Evolutionary conservation across 192 early-diverging fungal species (phyloP).

Genomic region (Irineochytrium annulatum): DNA sequence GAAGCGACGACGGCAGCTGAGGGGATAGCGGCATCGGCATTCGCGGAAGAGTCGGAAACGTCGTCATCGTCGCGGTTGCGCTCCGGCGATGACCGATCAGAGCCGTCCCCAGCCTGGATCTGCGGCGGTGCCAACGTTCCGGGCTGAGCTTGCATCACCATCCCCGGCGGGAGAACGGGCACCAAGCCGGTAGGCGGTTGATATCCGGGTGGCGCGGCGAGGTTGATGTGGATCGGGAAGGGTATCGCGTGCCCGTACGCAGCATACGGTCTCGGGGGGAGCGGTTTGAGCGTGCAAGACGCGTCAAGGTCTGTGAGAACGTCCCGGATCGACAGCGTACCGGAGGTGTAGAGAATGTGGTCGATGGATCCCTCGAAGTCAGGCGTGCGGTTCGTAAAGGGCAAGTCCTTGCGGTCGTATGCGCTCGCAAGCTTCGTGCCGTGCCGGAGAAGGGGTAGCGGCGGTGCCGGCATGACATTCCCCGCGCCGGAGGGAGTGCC

Average conservation of each 20-base stretch:
- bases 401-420: constrained; percentile 32
- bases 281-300: constrained; percentile 13
- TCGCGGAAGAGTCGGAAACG: neutral
- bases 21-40: neutral
- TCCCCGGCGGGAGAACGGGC: no score
- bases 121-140: no score
- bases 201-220: no score
- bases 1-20: no score
- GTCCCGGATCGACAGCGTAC: constrained; percentile 35
- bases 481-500: neutral
- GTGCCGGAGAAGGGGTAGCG: constrained; percentile 13
- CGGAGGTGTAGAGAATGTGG: constrained; percentile 44
- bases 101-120: neutral
- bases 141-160: no score
- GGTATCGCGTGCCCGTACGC: neutral
- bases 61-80: neutral
- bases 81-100: neutral
- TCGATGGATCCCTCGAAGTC: constrained; percentile 44
- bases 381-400: constrained; percentile 43
- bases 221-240: no score
- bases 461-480: neutral
- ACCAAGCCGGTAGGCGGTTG: no score
- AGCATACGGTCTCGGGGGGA: neutral
- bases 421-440: constrained; percentile 27
- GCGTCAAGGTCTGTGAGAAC: constrained; percentile 34